Conservation (phyloP, 805 yeast genomes). For the Saccharomyces eubayanus region DNA sequence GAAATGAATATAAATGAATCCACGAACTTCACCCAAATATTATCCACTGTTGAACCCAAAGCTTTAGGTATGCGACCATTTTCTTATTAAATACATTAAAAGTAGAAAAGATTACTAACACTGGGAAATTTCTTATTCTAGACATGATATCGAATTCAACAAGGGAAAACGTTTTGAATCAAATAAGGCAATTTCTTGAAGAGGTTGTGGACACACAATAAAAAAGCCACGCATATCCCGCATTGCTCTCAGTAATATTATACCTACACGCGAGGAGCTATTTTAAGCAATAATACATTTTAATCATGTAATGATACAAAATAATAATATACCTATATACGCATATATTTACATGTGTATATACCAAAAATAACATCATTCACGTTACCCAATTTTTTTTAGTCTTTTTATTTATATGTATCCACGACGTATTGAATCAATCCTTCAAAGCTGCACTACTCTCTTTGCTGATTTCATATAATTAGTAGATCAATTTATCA, state of each 20-base stretch:
- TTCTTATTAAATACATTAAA: neutral
- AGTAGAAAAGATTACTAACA: neutral
- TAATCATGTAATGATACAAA: neutral
- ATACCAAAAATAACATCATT: neutral
- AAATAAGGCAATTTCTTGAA: conserved; percentile 53
- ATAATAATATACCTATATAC: neutral
- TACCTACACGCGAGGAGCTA: neutral
- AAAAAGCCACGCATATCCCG: neutral
- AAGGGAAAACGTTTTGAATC: conserved; percentile 48
- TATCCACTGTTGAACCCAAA: conserved; percentile 47
- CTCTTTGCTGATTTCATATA: neutral
- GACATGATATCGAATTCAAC: conserved; percentile 61
- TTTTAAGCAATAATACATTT: neutral
- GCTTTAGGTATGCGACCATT: conserved; percentile 44
- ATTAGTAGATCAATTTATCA: neutral
- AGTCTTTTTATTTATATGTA: neutral
- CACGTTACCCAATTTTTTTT: neutral
- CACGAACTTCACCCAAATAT: conserved; percentile 44
- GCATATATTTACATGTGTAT: neutral
- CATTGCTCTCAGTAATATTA: neutral
- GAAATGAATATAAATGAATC: conserved; percentile 33
- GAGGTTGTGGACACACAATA: conserved; percentile 36
- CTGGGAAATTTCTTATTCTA: conserved; percentile 1
- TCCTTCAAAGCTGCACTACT: neutral
- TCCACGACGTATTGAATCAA: neutral